phyloP scores from a whole-genome alignment of 345 rosid genomes.

The Cardamine resedifolia region DNA sequence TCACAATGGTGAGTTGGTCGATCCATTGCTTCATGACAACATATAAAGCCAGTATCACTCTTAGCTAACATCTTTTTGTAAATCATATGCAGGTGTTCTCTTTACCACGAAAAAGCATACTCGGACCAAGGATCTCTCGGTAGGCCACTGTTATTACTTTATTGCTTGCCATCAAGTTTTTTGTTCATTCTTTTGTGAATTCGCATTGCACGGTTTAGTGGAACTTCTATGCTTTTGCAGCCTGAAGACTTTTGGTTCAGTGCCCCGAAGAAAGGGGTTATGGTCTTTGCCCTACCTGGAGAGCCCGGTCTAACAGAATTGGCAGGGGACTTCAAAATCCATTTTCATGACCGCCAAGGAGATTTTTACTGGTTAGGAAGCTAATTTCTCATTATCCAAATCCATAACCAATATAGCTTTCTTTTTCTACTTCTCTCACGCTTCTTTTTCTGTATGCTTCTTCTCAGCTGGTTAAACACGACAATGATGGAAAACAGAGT shows the following conservation, averaged over 20 bases:
- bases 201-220: background rate
- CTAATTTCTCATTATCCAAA: background rate
- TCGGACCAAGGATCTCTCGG: slow-evolving; percentile 71
- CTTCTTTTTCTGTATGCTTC: slow-evolving; percentile 1
- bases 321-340: slow-evolving; percentile 80
- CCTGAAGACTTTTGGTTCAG: slow-evolving; percentile 88
- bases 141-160: slow-evolving; percentile 37
- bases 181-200: slow-evolving; percentile 4
- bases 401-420: background rate
- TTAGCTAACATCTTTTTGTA: slow-evolving; percentile 6
- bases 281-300: slow-evolving; percentile 89
- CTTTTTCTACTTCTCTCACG: slow-evolving; percentile 17
- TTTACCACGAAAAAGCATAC: slow-evolving; percentile 79
- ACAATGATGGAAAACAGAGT: slow-evolving; percentile 81
- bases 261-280: slow-evolving; percentile 86
- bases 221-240: slow-evolving; percentile 41
- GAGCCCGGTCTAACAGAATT: slow-evolving; percentile 83
- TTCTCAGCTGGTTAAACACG: slow-evolving; percentile 78
- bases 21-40: slow-evolving; percentile 17
- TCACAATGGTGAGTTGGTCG: slow-evolving; percentile 56
- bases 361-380: slow-evolving; percentile 80
- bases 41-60: slow-evolving; percentile 2
- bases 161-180: slow-evolving; percentile 3
- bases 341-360: slow-evolving; percentile 90
- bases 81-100: slow-evolving; percentile 57